A percentile compares a stretch with the other conserved stretches of the same genome.
Conservation (phyloP, 1,139 yeast genomes). For the Blastobotrys elegans region DNA sequence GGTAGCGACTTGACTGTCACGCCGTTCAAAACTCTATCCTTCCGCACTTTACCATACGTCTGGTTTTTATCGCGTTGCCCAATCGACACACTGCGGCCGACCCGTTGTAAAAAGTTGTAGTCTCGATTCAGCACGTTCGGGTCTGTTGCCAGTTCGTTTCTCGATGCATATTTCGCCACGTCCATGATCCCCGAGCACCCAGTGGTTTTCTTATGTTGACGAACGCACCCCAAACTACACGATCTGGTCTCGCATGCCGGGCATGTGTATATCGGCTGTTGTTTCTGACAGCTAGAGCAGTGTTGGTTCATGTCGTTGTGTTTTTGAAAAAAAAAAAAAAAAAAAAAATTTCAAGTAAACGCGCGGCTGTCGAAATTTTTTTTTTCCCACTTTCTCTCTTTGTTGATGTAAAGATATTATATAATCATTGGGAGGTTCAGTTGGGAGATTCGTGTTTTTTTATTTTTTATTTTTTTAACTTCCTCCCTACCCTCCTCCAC, state of each 20-base stretch:
- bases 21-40: slow-evolving; percentile 32
- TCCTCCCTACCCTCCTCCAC: too few relatives aligned
- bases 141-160: slow-evolving; percentile 3
- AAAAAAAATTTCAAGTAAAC: too few relatives aligned
- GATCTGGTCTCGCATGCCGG: slow-evolving; percentile 70
- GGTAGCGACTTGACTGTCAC: slow-evolving; percentile 55
- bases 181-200: slow-evolving; percentile 68
- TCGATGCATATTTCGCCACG: slow-evolving; percentile 51
- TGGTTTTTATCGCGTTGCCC: slow-evolving; percentile 19
- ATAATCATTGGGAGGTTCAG: too few relatives aligned
- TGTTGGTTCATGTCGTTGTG: not conserved
- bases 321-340: not conserved
- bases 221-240: slow-evolving; percentile 70
- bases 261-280: slow-evolving; percentile 61
- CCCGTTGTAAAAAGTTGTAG: slow-evolving; percentile 63
- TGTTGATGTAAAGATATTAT: too few relatives aligned
- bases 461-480: too few relatives aligned
- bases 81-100: slow-evolving; percentile 53
- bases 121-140: slow-evolving; percentile 63
- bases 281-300: not conserved
- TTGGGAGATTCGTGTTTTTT: too few relatives aligned
- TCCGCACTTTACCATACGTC: not conserved
- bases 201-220: slow-evolving; percentile 56
- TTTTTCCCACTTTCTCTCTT: too few relatives aligned
- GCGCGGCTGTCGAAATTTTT: too few relatives aligned